phyloP scores from a whole-genome alignment of 2,329 filamentous ascomycete genomes.

The Pochonia chlamydosporia region DNA sequence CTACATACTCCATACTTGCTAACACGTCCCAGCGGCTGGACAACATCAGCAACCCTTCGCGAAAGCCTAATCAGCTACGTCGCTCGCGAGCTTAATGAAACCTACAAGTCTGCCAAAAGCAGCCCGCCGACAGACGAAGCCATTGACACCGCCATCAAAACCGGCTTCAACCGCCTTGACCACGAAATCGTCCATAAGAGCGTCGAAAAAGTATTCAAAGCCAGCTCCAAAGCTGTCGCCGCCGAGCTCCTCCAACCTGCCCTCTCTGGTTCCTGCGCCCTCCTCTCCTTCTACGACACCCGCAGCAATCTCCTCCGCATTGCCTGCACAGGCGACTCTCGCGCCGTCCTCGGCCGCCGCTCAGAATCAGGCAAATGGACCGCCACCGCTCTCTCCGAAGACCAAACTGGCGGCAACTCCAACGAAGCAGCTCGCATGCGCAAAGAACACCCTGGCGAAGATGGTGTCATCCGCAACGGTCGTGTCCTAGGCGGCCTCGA shows the following conservation, averaged over 20 bases:
- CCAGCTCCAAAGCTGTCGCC: constrained; percentile 82
- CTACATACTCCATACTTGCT: constrained; percentile 10
- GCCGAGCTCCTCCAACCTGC: constrained; percentile 90
- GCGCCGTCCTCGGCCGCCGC: constrained; percentile 82
- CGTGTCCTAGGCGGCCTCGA: constrained; percentile 89
- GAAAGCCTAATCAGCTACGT: constrained; percentile 91
- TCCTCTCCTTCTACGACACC: constrained; percentile 94
- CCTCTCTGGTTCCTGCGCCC: constrained; percentile 91
- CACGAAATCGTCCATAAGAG: constrained; percentile 92
- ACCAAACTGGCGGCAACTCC: constrained; percentile 87
- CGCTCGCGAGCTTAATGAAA: constrained; percentile 84
- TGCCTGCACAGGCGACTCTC: constrained; percentile 93
- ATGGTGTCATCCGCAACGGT: constrained; percentile 80
- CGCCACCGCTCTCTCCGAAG: constrained; percentile 80
- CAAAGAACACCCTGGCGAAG: constrained; percentile 82
- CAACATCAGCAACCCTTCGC: constrained; percentile 90
- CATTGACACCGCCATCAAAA: constrained; percentile 88
- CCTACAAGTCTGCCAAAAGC: constrained; percentile 68
- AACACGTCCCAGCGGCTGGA: constrained; percentile 78
- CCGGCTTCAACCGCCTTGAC: constrained; percentile 81
- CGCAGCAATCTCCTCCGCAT: constrained; percentile 82
- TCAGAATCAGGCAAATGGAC: constrained; percentile 81
- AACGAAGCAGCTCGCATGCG: constrained; percentile 80
- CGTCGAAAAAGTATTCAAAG: constrained; percentile 84
- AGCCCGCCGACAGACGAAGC: constrained; percentile 69